Conservation (phyloP, 805 yeast genomes). For the Limtongozyma cylindracea region DNA sequence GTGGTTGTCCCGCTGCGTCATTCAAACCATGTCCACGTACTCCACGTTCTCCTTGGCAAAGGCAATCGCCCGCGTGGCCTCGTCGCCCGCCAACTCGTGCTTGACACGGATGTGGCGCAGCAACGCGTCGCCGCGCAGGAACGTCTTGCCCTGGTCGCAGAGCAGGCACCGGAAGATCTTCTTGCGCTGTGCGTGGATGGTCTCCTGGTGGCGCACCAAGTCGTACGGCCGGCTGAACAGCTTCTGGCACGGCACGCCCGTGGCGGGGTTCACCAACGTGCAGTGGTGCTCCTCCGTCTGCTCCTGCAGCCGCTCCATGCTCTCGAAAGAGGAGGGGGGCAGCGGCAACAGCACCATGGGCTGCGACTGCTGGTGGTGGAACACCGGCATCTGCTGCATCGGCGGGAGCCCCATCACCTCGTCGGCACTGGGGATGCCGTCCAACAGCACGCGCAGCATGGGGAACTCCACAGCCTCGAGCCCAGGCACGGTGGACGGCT, state of each 20-base stretch:
- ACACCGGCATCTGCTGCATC: too few species aligned
- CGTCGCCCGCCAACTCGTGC: constrained; percentile 45
- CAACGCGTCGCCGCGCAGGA: constrained; percentile 18
- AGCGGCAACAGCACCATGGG: too few species aligned
- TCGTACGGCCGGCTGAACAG: constrained; percentile 54
- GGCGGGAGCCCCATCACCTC: too few species aligned
- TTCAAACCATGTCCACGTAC: constrained; percentile 15
- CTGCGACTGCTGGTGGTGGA: too few species aligned
- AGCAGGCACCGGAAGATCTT: constrained; percentile 18
- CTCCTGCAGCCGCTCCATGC: too few species aligned
- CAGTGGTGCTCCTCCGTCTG: constrained; percentile 18
- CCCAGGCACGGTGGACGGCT: too few species aligned
- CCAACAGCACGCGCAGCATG: too few species aligned
- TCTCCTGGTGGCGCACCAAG: constrained; percentile 18
- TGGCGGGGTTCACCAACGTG: constrained; percentile 27
- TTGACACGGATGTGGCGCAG: constrained; percentile 42
- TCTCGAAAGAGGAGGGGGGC: too few species aligned
- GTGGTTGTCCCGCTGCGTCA: too few species aligned
- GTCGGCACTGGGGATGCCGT: too few species aligned
- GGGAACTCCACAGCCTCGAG: too few species aligned
- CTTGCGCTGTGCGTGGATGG: constrained; percentile 20
- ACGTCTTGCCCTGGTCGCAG: constrained; percentile 20
- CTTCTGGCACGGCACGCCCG: constrained; percentile 43
- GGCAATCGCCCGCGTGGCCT: constrained; percentile 46
- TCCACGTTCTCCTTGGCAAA: constrained; percentile 63